Evolutionary conservation across 73 alveolate species (phyloP), one percentile per base, ranked within the genome.

Genomic region (Tetrahymena thermophila): DNA sequence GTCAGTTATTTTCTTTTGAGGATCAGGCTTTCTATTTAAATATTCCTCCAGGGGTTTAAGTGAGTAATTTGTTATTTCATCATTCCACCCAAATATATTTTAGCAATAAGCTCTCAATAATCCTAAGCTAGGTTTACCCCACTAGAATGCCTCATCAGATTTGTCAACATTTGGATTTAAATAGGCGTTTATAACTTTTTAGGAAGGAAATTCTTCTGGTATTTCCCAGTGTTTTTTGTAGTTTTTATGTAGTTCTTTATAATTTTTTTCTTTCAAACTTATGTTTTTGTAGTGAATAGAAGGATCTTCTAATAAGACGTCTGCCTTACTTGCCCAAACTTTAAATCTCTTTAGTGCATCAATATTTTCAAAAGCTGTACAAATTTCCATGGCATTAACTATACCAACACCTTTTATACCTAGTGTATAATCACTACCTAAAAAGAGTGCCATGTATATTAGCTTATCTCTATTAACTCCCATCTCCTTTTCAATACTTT

Each of bases 381-480:
- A 96, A 31, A 96, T 95, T 94, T 98, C 99, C 95, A 96, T 97
- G 28, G 99, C 98, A 94, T 98, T 98, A 5, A 98, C 99, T 7
- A 98, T 96, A 14, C 98, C 99, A 10, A 98, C 97, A 15, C 99
- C 99, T 84, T 94, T 96, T 35, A 98, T 98, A 23, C 99, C 99
- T 85, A 96, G 6, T 6, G 98, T 97, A 94, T 98, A 98, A 95
- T 98, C 99, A 17, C 97, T 89, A 7, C 99, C 99, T 94, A 98
- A 94, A 71, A 98, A 96, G 28, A 97, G 93, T 28, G 98, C 98
- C 96, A 97, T 38, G 42, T 93, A 93, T 4, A 98, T 96, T 34
- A 98, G 71, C 35, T 96, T 96, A 21, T 98, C 98, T 93, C 99
- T 56, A 94, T 93, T 96, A 5, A 98, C 85, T 28, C 98, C 98